Evolutionary conservation across 768 basidiomycete genomes (phyloP), one percentile per base, ranked within the genome.

Genomic region (Mycena rebaudengoi): DNA sequence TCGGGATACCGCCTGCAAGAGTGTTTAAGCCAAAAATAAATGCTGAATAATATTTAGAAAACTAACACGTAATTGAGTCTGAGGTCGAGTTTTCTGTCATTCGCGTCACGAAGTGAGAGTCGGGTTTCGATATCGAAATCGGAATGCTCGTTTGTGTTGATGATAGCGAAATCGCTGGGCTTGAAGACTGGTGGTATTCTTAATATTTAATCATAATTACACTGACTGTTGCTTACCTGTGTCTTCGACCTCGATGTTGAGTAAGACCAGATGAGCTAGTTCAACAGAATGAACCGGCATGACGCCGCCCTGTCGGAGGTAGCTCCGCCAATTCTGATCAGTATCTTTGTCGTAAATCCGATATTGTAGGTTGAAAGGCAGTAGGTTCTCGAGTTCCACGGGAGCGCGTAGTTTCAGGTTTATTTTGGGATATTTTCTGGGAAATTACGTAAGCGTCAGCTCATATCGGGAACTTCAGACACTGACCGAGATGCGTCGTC

Each of bases 231-330:
- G 60, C 83, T 69, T 69, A 95, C 97, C 88, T 48, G 95, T 92
- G 69, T 99, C 97, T 77, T 99, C 91, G 2, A 98, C 82, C 55
- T 90, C 83, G n/a, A 98, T 84, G 69, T 94, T 99, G 41, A 99
- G 83, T 14, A 99, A 79, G 25, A 99, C 85, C 57, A 99, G 83
- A 75, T 99, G 98, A 6, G 86, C 85, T 3, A 99, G 81, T 71
- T 99, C 96, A 26, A 98, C 94, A 3, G 95, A 96, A 73, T 99
- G 98, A 18, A 99, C 91, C 3, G 98, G 98, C 89, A 97, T 97
- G 39, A 95, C 83, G 7, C 96, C 97, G 28, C 98, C 97, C 71
- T 93, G 88, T 44, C 96, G 86, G 16, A 99, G 82, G 78, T 95
- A 99, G 73, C 93, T 96, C 66, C 88, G 89, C 90, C 96, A 98